Base-by-base conservation (phyloP, 805 yeast species). In the Diddensiella santjacobensis region DNA sequence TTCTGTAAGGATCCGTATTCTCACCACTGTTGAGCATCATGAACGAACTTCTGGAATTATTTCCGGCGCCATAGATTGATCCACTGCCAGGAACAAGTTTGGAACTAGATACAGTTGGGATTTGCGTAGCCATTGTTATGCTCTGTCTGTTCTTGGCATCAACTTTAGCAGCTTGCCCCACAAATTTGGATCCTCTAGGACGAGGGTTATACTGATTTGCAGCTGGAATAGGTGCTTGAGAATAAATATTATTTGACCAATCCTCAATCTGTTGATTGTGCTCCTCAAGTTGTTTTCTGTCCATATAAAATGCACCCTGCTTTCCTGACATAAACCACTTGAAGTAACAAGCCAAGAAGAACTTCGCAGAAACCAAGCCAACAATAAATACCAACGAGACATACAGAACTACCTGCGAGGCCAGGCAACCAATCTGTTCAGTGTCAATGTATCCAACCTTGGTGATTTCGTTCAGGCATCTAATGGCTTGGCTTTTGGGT, bases 371-470 rank as follows among this genome's bases (percentile, higher is more conserved):
- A 20, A 89, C 95, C 46, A 93, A 79, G 1, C 95, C 77, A 49
- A 93, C 72, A 58, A 93, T 90, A 63, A 93, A 88, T 6, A 85
- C 83, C 59, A 93, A 74, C 1, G 97, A 86, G 4, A 84, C 76
- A 58, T 80, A 79, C 51, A 93, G 75, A 1, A 93, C 96, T 35
- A 90, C 81, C 47, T 81, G 71, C 0, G 97, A 88, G 0, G 96
- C 95, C 61, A 93, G 81, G 69, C 99, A 93, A 3, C 99, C 99
- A 59, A 93, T 80, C 4, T 96, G 81, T 33, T 86, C 87, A 1
- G 90, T 80, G 62, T 93, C 98, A 37, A 93, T 79, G 42, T 80
- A 81, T 19, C 99, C 59, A 6, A 56, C 59, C 65, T 83, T 87
- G 44, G 86, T 73, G 46, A 88, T 85, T 66, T 93, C 98, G 8